Evolutionary conservation across 306 rosid species (phyloP).

Genomic region (Bauhinia variegata): DNA sequence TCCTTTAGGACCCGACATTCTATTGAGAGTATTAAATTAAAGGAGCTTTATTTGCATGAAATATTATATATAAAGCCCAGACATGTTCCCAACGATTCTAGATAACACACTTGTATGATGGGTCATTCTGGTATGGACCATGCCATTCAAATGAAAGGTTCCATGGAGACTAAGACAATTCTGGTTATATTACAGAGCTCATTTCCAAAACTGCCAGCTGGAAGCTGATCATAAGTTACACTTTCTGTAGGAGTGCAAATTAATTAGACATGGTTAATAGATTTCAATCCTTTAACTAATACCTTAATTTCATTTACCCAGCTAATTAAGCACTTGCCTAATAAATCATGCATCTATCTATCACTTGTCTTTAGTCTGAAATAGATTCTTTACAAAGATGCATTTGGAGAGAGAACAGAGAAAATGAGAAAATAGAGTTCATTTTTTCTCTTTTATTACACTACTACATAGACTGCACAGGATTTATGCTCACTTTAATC

Average conservation of each 20-base stretch:
- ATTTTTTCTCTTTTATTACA: no score
- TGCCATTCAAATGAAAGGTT: conserved; percentile 8
- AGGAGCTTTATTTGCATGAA: conserved; percentile 40
- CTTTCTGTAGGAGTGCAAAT: conserved; percentile 27
- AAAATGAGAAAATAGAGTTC: no score
- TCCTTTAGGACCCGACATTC: conserved; percentile 59
- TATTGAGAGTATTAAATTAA: conserved; percentile 41
- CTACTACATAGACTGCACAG: no score
- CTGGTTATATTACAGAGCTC: conserved; percentile 1
- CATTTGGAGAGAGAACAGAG: no score
- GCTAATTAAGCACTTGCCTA: no score
- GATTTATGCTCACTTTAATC: no score
- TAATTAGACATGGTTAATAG: background rate
- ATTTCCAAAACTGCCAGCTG: conserved; percentile 42
- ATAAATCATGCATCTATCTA: no score
- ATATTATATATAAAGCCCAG: conserved; percentile 30
- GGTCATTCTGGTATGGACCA: conserved; percentile 35
- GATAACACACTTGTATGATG: conserved; percentile 12
- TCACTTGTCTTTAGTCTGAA: no score
- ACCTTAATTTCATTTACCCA: background rate
- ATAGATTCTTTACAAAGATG: no score
- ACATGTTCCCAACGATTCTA: conserved; percentile 42
- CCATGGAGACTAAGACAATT: background rate
- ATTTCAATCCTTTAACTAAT: background rate
- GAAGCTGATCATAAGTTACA: conserved; percentile 25